These are phyloP conservation scores for Glonium stellatum DNA, from an alignment of 495 filamentous ascomycete genomes.

Conservation along the genomic window DNA sequence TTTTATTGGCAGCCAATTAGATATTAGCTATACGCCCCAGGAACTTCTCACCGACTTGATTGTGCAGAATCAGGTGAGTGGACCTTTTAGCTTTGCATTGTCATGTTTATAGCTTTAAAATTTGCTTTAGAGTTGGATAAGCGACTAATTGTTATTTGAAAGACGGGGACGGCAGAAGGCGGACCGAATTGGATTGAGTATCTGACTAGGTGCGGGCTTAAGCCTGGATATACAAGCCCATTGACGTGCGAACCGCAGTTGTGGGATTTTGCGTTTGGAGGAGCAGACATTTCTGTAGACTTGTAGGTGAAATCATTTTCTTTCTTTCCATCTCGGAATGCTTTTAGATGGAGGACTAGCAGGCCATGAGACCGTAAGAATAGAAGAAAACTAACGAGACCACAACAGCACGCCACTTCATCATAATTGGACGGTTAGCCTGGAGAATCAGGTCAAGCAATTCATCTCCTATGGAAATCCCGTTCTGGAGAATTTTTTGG, in stretches of 20 bases:
- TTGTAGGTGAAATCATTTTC: no score
- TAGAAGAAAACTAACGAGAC: no score
- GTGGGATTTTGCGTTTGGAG: slow-evolving; percentile 53
- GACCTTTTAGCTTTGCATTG: not conserved
- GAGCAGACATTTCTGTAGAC: slow-evolving; percentile 38
- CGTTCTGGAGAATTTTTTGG: not conserved
- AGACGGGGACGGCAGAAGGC: no score
- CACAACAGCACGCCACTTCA: no score
- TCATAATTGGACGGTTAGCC: no score
- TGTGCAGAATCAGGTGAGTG: slow-evolving; percentile 47
- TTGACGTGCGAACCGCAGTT: slow-evolving; percentile 40
- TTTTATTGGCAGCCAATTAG: slow-evolving; percentile 44
- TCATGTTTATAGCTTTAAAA: no score
- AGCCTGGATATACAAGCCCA: slow-evolving; percentile 35
- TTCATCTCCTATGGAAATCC: slow-evolving; percentile 9
- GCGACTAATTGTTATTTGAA: no score
- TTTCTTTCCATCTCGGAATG: no score
- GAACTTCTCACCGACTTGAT: slow-evolving; percentile 43
- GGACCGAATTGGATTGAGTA: no score
- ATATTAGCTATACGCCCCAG: slow-evolving; percentile 37
- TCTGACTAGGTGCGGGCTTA: slow-evolving; percentile 35
- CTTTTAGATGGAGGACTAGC: no score
- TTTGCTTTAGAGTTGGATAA: no score
- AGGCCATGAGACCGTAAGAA: no score
- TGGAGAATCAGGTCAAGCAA: not conserved